A percentile compares a stretch with the other conserved stretches of the same genome.
These are phyloP conservation scores for Epithemia pelagica DNA, from an alignment of 108 stramenopile genomes.

Conservation along the genomic window DNA sequence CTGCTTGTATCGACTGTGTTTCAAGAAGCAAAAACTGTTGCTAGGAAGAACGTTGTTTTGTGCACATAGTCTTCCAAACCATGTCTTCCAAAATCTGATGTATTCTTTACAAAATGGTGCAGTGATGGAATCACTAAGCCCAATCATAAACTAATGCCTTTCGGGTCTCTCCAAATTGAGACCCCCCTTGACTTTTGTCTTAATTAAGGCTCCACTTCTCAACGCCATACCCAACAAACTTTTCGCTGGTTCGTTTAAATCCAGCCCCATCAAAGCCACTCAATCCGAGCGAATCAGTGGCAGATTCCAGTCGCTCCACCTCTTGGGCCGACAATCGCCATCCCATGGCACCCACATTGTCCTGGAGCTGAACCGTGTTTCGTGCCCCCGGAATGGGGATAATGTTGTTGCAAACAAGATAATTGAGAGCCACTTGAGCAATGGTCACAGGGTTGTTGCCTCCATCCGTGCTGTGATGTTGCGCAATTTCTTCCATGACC, in stretches of 20 bases:
- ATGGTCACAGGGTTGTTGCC: too few relatives aligned
- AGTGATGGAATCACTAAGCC: too few relatives aligned
- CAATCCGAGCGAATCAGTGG: constrained; percentile 38
- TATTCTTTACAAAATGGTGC: too few relatives aligned
- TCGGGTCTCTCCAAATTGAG: too few relatives aligned
- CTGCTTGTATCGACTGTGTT: too few relatives aligned
- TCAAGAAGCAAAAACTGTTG: too few relatives aligned
- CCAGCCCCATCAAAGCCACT: constrained; percentile 61
- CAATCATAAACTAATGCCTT: too few relatives aligned
- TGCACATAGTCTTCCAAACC: too few relatives aligned
- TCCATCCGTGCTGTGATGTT: constrained; percentile 19
- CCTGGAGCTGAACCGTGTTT: constrained; percentile 36
- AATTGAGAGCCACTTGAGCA: constrained; percentile 71
- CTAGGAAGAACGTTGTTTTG: too few relatives aligned
- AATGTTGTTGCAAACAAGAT: constrained; percentile 54
- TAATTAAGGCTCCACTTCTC: constrained; percentile 49
- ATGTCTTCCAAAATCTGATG: too few relatives aligned
- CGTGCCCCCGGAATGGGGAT: constrained; percentile 60
- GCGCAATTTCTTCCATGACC: constrained; percentile 47
- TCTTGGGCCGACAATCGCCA: constrained; percentile 50
- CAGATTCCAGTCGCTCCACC: constrained; percentile 35
- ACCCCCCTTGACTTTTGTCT: too few relatives aligned
- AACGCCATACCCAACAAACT: constrained; percentile 66
- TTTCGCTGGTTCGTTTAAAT: constrained; percentile 56
- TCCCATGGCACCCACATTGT: constrained; percentile 54